Conservation (phyloP, 208 protist genomes). For the Leishmania martiniquensis region DNA sequence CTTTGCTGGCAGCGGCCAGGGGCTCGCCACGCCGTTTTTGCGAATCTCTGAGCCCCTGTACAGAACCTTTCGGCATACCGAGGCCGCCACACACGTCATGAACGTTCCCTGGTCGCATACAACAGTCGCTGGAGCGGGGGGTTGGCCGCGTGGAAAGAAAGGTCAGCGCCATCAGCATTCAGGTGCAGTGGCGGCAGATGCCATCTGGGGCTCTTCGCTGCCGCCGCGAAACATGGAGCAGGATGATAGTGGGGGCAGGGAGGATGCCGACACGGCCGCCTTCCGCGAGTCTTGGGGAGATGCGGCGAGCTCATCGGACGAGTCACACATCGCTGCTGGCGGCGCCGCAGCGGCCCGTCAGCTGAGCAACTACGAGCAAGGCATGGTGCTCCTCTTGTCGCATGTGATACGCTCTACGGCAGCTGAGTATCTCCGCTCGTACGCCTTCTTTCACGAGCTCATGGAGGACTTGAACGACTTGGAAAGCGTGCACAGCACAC, state of each 20-base stretch:
- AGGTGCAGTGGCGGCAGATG: neutral
- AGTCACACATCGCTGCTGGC: slow-evolving; percentile 7
- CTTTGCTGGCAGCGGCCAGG: slow-evolving; percentile 33
- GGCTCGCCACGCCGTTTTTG: slow-evolving; percentile 14
- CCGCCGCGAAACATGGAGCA: neutral
- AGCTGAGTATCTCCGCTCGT: slow-evolving; percentile 49
- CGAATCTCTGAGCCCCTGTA: neutral
- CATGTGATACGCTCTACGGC: slow-evolving; percentile 67
- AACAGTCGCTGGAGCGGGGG: neutral
- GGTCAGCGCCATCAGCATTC: neutral
- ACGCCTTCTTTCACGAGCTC: slow-evolving; percentile 58
- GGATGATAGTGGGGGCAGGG: neutral
- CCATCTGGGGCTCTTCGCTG: neutral
- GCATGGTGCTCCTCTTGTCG: slow-evolving; percentile 73
- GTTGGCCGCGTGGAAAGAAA: neutral
- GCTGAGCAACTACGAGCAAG: slow-evolving; percentile 75
- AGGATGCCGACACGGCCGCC: slow-evolving; percentile 5
- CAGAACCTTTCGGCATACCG: neutral
- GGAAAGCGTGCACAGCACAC: slow-evolving; percentile 53
- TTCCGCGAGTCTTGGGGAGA: slow-evolving; percentile 13
- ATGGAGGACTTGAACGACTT: slow-evolving; percentile 75
- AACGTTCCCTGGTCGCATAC: neutral
- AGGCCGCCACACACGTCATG: neutral
- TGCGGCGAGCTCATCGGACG: slow-evolving; percentile 7
- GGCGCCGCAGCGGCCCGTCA: slow-evolving; percentile 12